phyloP scores from a whole-genome alignment of 305 asterid species.

The Fraxinus baroniana region DNA sequence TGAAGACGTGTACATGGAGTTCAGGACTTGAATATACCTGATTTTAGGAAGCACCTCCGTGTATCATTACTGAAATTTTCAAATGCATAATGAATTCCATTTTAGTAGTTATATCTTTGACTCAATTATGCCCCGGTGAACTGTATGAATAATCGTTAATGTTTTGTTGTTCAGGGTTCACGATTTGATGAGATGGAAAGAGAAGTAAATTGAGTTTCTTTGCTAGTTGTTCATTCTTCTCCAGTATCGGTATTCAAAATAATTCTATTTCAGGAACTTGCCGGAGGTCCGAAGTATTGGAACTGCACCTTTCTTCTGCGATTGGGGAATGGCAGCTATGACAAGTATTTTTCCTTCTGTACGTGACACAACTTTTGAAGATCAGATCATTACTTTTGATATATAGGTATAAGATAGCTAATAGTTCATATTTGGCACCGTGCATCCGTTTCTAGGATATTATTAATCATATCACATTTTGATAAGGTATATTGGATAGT shows the following conservation, averaged over 20 bases:
- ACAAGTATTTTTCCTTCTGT: slow-evolving; percentile 49
- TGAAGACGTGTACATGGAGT: neutral
- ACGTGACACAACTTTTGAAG: slow-evolving; percentile 25
- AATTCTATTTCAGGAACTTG: slow-evolving; percentile 42
- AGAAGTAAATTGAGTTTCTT: neutral
- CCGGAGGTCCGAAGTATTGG: slow-evolving; percentile 61
- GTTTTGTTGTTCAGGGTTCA: neutral
- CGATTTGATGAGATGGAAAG: neutral
- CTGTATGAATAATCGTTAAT: neutral
- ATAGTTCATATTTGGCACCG: neutral
- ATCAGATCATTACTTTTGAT: neutral
- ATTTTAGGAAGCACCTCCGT: neutral
- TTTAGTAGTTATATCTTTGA: neutral
- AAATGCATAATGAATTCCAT: neutral
- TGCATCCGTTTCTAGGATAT: too few species aligned
- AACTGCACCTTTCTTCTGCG: slow-evolving; percentile 61
- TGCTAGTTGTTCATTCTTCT: neutral
- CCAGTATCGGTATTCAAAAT: neutral
- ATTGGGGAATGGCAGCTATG: slow-evolving; percentile 67
- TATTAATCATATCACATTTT: too few species aligned
- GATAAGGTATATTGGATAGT: too few species aligned
- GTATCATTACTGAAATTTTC: neutral
- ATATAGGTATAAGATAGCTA: neutral
- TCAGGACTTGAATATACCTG: neutral
- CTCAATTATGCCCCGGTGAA: neutral